Conservation (phyloP, 495 filamentous ascomycete genomes). For the Staphylotrichum longicolle region DNA sequence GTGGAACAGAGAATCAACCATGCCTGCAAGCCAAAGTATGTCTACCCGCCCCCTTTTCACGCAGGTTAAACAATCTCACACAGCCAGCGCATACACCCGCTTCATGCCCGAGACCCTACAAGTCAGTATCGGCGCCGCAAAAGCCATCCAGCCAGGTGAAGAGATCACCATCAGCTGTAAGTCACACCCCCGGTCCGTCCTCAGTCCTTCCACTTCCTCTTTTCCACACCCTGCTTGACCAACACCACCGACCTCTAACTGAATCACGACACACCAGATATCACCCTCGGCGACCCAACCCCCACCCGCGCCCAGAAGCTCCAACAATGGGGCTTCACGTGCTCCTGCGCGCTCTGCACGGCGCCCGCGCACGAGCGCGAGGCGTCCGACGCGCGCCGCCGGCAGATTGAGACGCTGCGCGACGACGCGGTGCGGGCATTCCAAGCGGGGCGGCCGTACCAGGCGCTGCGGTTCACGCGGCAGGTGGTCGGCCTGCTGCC, state of each 20-base stretch:
- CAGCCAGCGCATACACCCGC: conserved; percentile 36
- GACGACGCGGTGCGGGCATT: conserved; percentile 36
- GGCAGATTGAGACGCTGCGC: conserved; percentile 34
- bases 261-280: neutral
- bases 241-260: conserved; percentile 25
- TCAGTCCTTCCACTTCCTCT: neutral
- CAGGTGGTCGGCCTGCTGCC: conserved; percentile 36
- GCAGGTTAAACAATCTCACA: no score
- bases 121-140: conserved; percentile 34
- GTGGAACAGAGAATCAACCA: conserved; percentile 41
- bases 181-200: neutral
- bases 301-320: conserved; percentile 31
- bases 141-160: conserved; percentile 39
- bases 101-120: conserved; percentile 35
- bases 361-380: conserved; percentile 28
- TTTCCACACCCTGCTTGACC: conserved; percentile 4
- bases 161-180: conserved; percentile 46
- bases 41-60: neutral
- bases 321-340: conserved; percentile 41
- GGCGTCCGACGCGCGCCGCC: conserved; percentile 37
- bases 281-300: conserved; percentile 29
- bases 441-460: conserved; percentile 30
- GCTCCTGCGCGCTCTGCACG: conserved; percentile 40
- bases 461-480: conserved; percentile 36
- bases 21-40: conserved; percentile 43